Percentiles rank a stretch among this genome's conserved stretches.
Conservation (phyloP, 805 yeast genomes). For the Wickerhamomyces ciferrii region DNA sequence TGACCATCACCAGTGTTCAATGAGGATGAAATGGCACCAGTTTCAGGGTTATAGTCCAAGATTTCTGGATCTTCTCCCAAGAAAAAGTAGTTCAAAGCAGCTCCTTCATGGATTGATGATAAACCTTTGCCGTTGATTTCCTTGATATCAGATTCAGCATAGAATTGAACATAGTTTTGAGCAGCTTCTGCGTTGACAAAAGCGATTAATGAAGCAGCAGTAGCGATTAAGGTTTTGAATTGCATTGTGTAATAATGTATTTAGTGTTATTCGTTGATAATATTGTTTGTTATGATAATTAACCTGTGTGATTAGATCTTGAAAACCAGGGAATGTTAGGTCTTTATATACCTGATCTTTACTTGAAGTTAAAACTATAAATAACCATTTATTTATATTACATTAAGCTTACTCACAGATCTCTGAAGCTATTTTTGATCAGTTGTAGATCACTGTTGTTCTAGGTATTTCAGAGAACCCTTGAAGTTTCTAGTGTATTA, state of each 20-base stretch:
- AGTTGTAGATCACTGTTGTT: too few relatives aligned
- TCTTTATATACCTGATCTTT: too few relatives aligned
- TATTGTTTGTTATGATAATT: too few relatives aligned
- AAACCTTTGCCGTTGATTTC: conserved; percentile 1
- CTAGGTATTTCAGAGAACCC: too few relatives aligned
- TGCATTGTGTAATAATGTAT: conserved; percentile 4
- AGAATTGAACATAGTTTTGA: conserved; percentile 1
- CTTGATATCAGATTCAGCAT: not conserved
- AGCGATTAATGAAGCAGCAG: conserved; percentile 2
- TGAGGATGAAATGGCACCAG: conserved; percentile 5
- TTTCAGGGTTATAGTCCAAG: conserved; percentile 1
- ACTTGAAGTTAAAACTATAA: too few relatives aligned
- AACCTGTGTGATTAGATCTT: too few relatives aligned
- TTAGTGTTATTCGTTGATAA: not conserved
- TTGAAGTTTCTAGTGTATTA: too few relatives aligned
- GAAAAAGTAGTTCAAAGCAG: conserved; percentile 15
- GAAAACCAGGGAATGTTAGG: too few relatives aligned
- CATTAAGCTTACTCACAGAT: too few relatives aligned
- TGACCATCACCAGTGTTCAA: not conserved
- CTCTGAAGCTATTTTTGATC: too few relatives aligned
- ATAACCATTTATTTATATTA: too few relatives aligned
- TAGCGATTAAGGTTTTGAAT: conserved; percentile 3
- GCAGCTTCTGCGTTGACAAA: conserved; percentile 2
- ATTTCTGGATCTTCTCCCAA: conserved; percentile 8
- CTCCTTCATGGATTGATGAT: conserved; percentile 16